A percentile compares a stretch with the other conserved stretches of the same genome.
These are phyloP conservation scores for Fusarium sororula DNA, from an alignment of 2,329 filamentous ascomycete genomes.

Conservation along the genomic window DNA sequence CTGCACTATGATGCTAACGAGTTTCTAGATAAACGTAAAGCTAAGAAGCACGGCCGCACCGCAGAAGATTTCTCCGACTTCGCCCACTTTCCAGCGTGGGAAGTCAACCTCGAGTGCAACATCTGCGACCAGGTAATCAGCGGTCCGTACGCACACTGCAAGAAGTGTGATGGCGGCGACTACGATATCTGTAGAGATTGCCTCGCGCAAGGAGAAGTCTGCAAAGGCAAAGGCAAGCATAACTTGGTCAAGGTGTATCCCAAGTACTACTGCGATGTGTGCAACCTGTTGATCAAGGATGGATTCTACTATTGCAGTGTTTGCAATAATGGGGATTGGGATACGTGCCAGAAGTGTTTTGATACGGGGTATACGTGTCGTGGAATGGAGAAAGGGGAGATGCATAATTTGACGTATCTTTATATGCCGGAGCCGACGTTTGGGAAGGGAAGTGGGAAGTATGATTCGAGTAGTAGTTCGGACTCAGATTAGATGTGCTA, in stretches of 20 bases:
- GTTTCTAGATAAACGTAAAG: conserved; percentile 20
- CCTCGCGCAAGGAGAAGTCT: conserved; percentile 6
- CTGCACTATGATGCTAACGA: too few species aligned
- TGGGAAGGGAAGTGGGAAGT: neutral
- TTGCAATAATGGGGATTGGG: conserved; percentile 23
- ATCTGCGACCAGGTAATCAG: conserved; percentile 19
- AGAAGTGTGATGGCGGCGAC: conserved; percentile 26
- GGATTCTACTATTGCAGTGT: conserved; percentile 23
- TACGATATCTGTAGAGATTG: conserved; percentile 28
- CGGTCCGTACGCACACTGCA: conserved; percentile 29
- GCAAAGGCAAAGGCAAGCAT: conserved; percentile 23
- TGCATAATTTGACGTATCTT: neutral
- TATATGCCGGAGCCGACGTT: conserved; percentile 9
- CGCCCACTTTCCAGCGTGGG: conserved; percentile 14
- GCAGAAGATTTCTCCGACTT: conserved; percentile 22
- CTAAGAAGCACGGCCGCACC: conserved; percentile 23
- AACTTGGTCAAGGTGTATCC: conserved; percentile 29
- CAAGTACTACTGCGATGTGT: conserved; percentile 18
- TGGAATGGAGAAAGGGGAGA: neutral
- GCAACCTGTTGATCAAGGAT: conserved; percentile 6
- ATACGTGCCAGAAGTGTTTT: conserved; percentile 18
- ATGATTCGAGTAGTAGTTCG: neutral
- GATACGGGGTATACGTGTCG: conserved; percentile 16
- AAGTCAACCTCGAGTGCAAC: conserved; percentile 1
- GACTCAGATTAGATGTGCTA: neutral